Evolutionary conservation across 257 asterid genomes (phyloP), one percentile per base, ranked within the genome.

Genomic region (Ballota nigra): DNA sequence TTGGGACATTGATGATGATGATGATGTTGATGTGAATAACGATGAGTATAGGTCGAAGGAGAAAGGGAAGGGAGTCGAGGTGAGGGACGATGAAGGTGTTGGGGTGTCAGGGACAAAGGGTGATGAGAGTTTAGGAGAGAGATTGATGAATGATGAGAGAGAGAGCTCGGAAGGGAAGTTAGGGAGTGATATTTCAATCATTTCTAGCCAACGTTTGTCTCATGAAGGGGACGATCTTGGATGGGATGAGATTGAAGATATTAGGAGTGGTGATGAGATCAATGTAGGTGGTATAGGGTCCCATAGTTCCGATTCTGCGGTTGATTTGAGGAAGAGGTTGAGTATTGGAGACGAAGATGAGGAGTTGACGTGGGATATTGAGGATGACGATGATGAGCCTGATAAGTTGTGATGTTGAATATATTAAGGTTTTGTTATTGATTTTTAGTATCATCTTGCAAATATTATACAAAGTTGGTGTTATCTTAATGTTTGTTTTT

Each of bases 231-330:
- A 85, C 72, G 97, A 93, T 26, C 74, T 85, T 26, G 96, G 87
- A 20, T 91, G 98, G 98, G 96, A 93, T 75, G 90, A 93, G 83
- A 89, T 93, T 63, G 98, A 91, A 78, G 93, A 85, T 66, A 75
- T 86, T 16, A 85, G 82, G 68, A 90, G 91, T 65, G 86, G 83
- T 34, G 92, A 87, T 56, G 93, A 82, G 83, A 73, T 72, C 63
- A 86, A 80, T 76, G 70, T 65, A 26, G 81, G 68, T 12, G 78
- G 64, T 12, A 69, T 64, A 12, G 70, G 62, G 31, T 74, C 79
- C 43, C 68, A 29, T 16, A 70, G 55, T 62, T 18, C 69, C 4
- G 33, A 40, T 56, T 69, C 28, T 22, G 72, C 55, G 16, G 52
- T 62, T 68, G 89, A 84, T 71, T 75, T 81, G 72, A 70, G 63